These are phyloP conservation scores for Xylariales sp. DNA, from an alignment of 2,329 filamentous ascomycete species.

Conservation along the genomic window DNA sequence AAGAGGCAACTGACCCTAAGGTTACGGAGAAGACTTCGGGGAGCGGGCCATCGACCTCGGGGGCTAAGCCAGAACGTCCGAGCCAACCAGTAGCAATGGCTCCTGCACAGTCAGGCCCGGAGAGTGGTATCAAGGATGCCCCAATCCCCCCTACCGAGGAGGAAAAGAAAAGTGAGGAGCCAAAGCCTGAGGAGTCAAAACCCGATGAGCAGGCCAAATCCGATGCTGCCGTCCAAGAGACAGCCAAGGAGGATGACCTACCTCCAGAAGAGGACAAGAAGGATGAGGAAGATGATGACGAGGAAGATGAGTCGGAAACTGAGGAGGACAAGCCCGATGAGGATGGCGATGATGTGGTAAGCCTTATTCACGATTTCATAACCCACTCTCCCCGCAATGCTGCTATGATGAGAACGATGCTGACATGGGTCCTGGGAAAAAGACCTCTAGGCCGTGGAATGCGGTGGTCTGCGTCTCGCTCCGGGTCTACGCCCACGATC, in stretches of 20 bases:
- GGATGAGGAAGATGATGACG: conserved; percentile 12
- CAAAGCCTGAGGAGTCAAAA: no score
- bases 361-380: background rate
- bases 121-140: conserved; percentile 22
- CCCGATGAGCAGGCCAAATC: conserved; percentile 19
- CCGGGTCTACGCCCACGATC: conserved; percentile 40
- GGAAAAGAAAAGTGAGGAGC: no score
- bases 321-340: conserved; percentile 43
- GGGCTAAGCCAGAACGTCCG: background rate
- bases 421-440: no score
- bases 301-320: conserved; percentile 11
- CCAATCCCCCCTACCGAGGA: no score
- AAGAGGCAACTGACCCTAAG: no score
- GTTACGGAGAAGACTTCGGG: no score
- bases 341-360: background rate
- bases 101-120: background rate
- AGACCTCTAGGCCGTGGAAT: conserved; percentile 50
- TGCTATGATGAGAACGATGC: no score
- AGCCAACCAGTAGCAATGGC: background rate
- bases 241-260: conserved; percentile 11
- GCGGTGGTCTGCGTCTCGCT: conserved; percentile 55
- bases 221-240: conserved; percentile 19
- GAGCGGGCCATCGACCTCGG: background rate
- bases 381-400: no score
- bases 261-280: conserved; percentile 14